Percentiles rank a stretch among this genome's conserved stretches.
Evolutionary conservation across 257 asterid genomes (phyloP).

Genomic region (Rauvolfia tetraphylla): DNA sequence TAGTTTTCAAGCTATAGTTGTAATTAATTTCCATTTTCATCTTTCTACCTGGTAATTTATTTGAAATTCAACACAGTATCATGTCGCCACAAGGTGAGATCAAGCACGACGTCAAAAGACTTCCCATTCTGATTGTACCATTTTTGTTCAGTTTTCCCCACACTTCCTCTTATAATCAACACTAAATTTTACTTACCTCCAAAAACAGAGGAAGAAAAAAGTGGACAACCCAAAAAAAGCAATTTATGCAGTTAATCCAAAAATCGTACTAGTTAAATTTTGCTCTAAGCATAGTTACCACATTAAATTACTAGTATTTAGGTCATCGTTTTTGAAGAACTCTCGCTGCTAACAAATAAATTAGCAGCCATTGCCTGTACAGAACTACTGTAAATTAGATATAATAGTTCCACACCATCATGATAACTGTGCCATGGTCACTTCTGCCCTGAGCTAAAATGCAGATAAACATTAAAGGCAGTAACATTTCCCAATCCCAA

Average conservation of each 20-base stretch:
- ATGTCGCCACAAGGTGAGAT: neutral
- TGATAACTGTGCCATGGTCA: neutral
- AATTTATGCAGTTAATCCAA: neutral
- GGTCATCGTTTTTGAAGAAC: no score
- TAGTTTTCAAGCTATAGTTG: neutral
- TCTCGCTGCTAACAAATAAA: no score
- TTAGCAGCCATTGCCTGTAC: neutral
- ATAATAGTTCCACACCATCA: neutral
- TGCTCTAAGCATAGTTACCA: neutral
- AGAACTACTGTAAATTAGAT: neutral
- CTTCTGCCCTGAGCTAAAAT: neutral
- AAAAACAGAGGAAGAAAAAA: neutral
- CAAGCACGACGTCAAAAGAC: neutral
- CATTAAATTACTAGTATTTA: neutral
- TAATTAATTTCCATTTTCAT: neutral
- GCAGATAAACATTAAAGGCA: neutral
- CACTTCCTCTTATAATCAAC: neutral
- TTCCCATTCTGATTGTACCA: neutral
- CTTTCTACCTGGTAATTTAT: neutral
- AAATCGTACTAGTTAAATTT: neutral
- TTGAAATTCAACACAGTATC: neutral
- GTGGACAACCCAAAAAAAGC: neutral
- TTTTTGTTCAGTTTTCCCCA: neutral
- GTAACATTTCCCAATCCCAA: neutral
- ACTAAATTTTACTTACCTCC: neutral